phyloP scores from a whole-genome alignment of 176 grass and related monocot species.

The Aegilops sharonensis region DNA sequence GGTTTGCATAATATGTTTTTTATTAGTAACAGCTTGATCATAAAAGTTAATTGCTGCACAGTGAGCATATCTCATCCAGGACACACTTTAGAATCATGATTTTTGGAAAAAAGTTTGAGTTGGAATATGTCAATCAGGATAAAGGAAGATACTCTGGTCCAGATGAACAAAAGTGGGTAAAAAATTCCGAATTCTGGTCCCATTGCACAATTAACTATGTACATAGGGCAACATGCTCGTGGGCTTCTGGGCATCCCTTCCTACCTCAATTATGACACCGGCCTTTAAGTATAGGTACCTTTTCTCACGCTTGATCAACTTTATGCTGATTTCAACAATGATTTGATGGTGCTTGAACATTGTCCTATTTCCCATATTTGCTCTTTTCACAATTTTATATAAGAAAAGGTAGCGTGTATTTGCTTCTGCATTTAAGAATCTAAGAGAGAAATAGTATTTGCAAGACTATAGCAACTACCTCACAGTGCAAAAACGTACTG shows the following conservation, averaged over 20 bases:
- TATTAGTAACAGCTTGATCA: slow-evolving; percentile 6
- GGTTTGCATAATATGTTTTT: slow-evolving; percentile 3
- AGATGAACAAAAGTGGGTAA: slow-evolving; percentile 3
- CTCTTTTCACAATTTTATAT: slow-evolving; percentile 15
- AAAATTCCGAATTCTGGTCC: slow-evolving; percentile 11
- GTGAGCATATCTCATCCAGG: not conserved
- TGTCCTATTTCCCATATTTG: not conserved
- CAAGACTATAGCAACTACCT: not conserved
- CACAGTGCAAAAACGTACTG: not conserved
- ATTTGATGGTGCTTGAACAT: slow-evolving; percentile 11
- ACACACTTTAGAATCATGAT: not conserved
- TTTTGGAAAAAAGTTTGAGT: not conserved
- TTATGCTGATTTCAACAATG: slow-evolving; percentile 31
- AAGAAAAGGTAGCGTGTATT: not conserved
- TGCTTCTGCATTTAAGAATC: slow-evolving; percentile 9
- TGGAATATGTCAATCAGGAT: not conserved
- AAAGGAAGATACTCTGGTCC: slow-evolving; percentile 4
- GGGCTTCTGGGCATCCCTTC: not conserved
- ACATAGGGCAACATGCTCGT: slow-evolving; percentile 21
- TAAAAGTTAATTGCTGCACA: slow-evolving; percentile 10
- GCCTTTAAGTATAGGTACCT: slow-evolving; percentile 22
- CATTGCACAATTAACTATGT: slow-evolving; percentile 27
- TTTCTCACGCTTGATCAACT: slow-evolving; percentile 24
- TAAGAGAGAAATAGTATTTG: not conserved
- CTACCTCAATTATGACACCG: slow-evolving; percentile 31